phyloP scores from a whole-genome alignment of 495 filamentous ascomycete species.

The Penicillium silybi region DNA sequence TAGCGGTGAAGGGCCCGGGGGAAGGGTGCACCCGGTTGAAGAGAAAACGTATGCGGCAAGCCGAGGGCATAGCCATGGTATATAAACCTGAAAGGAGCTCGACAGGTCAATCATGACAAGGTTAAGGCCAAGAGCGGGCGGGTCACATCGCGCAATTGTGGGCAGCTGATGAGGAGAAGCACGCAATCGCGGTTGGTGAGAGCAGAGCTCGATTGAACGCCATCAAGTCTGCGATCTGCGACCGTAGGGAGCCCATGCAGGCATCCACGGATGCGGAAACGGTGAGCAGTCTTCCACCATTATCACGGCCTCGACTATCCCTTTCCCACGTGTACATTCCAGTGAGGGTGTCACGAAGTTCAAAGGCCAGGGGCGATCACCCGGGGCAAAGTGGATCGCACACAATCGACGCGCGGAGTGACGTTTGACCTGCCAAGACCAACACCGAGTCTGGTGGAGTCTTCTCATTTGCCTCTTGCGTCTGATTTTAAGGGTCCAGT shows the following conservation, averaged over 20 bases:
- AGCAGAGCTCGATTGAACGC: conserved; percentile 13
- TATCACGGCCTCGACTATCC: not conserved
- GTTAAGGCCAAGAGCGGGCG: conserved; percentile 9
- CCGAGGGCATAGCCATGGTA: conserved; percentile 1
- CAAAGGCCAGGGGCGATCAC: not conserved
- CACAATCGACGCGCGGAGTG: conserved; percentile 10
- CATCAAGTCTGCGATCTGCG: not conserved
- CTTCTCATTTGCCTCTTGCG: not conserved
- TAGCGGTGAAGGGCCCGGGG: not conserved
- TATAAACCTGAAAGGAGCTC: not conserved
- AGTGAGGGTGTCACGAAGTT: not conserved
- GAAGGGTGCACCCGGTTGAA: not conserved
- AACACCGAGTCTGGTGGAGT: not conserved
- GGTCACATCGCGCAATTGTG: conserved; percentile 21
- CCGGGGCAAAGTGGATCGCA: conserved; percentile 6
- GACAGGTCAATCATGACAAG: not conserved
- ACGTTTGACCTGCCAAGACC: conserved; percentile 15
- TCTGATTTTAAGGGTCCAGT: not conserved
- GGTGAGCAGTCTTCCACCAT: not conserved
- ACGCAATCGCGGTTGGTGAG: conserved; percentile 23
- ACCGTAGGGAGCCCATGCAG: not conserved
- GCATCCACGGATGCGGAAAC: not conserved
- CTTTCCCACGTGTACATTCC: not conserved
- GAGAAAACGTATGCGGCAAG: not conserved
- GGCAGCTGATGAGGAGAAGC: conserved; percentile 12